Evolutionary conservation across 2,329 filamentous ascomycete genomes (phyloP).

Genomic region (Xylariaceae sp.): DNA sequence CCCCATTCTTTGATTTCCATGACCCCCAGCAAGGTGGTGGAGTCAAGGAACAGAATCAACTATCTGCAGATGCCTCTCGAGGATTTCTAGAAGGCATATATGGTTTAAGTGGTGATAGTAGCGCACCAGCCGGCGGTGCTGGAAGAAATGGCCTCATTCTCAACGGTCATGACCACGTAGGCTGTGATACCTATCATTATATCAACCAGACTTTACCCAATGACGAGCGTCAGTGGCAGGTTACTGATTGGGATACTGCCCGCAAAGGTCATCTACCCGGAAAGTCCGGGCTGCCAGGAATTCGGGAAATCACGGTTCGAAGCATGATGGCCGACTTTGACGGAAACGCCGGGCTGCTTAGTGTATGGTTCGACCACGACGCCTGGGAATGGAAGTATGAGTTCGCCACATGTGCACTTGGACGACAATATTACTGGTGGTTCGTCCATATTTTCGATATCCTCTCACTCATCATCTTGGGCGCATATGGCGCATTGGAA

Average conservation of each 20-base stretch:
- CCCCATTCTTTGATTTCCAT: conserved; percentile 78
- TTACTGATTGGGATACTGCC: conserved; percentile 43
- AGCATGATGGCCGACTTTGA: conserved; percentile 98
- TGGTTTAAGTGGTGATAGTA: conserved; percentile 61
- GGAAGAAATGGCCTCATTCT: conserved; percentile 74
- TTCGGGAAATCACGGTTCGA: conserved; percentile 86
- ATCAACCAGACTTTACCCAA: conserved; percentile 55
- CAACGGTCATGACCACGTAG: conserved; percentile 92
- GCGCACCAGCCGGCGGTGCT: conserved; percentile 53
- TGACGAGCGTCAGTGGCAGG: conserved; percentile 46
- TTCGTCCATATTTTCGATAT: conserved; percentile 70
- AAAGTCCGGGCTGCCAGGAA: conserved; percentile 48
- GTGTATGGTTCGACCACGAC: conserved; percentile 77
- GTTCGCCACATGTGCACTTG: conserved; percentile 71
- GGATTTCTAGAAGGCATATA: conserved; percentile 81
- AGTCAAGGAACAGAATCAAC: conserved; percentile 85
- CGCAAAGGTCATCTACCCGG: conserved; percentile 37
- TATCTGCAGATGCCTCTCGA: conserved; percentile 65
- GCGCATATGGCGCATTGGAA: conserved; percentile 27
- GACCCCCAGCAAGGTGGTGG: conserved; percentile 47
- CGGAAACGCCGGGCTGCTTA: conserved; percentile 86
- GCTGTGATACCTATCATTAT: conserved; percentile 85
- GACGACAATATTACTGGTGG: conserved; percentile 94
- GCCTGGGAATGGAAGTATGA: conserved; percentile 75
- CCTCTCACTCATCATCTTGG: conserved; percentile 33